phyloP scores from a whole-genome alignment of 768 basidiomycete genomes.

The Tulasnella sp. region DNA sequence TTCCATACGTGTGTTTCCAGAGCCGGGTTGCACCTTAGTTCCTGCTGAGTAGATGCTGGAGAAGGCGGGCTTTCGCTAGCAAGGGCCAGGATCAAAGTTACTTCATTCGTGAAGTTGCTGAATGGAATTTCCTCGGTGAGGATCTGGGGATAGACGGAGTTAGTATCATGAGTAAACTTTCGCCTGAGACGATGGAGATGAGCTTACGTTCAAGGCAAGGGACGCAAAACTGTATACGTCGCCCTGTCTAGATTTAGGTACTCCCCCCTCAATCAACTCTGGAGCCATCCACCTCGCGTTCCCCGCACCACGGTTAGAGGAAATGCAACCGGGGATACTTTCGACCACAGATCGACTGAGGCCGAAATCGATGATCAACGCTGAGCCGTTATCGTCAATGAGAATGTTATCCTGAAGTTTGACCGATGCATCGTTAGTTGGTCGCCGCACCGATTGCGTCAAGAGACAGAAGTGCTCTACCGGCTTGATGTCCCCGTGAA shows the following conservation, averaged over 20 bases:
- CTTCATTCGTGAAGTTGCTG: background rate
- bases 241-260: background rate
- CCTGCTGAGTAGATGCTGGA: too few relatives aligned
- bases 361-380: slow-evolving; percentile 29
- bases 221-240: slow-evolving; percentile 15
- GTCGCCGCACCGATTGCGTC: background rate
- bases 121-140: background rate
- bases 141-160: background rate
- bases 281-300: slow-evolving; percentile 10
- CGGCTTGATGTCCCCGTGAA: slow-evolving; percentile 25
- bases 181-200: too few relatives aligned
- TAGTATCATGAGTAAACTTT: too few relatives aligned
- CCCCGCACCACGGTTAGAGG: background rate
- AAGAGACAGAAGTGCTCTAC: background rate
- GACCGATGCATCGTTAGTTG: background rate
- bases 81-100: background rate
- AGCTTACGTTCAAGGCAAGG: slow-evolving; percentile 11
- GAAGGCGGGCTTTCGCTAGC: too few relatives aligned
- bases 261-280: background rate
- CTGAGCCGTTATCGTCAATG: slow-evolving; percentile 18
- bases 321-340: background rate
- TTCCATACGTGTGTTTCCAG: background rate
- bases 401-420: slow-evolving; percentile 24
- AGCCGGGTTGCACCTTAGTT: too few relatives aligned
- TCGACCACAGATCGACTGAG: background rate